A percentile compares a stretch with the other conserved stretches of the same genome.
Evolutionary conservation across 2,329 filamentous ascomycete species (phyloP).

Genomic region (Penicillium sp.): DNA sequence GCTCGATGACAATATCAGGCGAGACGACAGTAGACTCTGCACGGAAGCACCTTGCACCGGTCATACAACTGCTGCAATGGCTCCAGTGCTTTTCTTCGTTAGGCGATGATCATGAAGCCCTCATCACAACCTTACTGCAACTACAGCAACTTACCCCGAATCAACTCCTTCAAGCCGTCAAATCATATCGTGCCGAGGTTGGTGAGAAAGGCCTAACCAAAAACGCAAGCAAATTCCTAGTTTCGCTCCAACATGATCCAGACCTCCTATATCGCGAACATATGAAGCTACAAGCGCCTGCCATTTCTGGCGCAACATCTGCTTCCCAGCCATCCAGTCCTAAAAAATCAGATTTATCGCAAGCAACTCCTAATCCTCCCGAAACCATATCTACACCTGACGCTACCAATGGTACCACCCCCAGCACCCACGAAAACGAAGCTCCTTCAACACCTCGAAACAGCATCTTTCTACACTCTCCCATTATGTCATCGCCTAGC

Average conservation of each 20-base stretch:
- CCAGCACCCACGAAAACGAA: neutral
- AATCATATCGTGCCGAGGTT: slow-evolving; percentile 90
- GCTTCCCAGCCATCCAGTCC: slow-evolving; percentile 1
- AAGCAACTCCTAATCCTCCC: neutral
- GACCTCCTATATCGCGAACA: slow-evolving; percentile 49
- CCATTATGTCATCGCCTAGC: slow-evolving; percentile 9
- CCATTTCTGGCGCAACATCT: neutral
- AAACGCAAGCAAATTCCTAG: slow-evolving; percentile 79
- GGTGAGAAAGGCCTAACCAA: slow-evolving; percentile 90
- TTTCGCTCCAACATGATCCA: slow-evolving; percentile 72
- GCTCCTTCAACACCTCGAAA: slow-evolving; percentile 10
- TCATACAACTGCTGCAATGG: slow-evolving; percentile 95
- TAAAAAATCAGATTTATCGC: slow-evolving; percentile 17
- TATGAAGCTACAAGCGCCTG: slow-evolving; percentile 25
- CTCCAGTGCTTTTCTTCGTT: slow-evolving; percentile 95
- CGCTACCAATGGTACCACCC: neutral
- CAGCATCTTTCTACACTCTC: slow-evolving; percentile 8
- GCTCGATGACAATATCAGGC: slow-evolving; percentile 77
- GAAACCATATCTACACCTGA: neutral
- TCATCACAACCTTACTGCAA: slow-evolving; percentile 85
- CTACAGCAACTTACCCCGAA: slow-evolving; percentile 78
- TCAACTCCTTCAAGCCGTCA: slow-evolving; percentile 86
- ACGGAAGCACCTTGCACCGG: slow-evolving; percentile 77
- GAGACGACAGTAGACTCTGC: slow-evolving; percentile 84
- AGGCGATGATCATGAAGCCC: slow-evolving; percentile 80